Percentiles rank a stretch among this genome's conserved stretches.
Conservation (phyloP, 148 eudicot genomes). For the Nyssa sinensis region DNA sequence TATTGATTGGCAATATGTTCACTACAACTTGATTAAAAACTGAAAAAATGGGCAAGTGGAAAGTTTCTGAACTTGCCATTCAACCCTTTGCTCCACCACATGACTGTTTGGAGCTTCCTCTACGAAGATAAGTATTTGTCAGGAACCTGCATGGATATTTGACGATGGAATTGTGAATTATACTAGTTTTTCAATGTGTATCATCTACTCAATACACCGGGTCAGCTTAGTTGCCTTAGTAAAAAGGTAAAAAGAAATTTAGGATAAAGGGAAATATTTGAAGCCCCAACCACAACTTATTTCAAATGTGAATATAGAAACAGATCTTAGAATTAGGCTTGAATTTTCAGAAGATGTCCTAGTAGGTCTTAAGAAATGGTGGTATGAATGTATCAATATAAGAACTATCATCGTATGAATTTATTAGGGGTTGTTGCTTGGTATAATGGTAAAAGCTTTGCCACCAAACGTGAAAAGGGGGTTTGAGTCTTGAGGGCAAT, state of each 20-base stretch:
- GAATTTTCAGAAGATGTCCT: not conserved
- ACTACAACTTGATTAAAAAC: not conserved
- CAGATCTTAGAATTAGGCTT: not conserved
- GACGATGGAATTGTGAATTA: slow-evolving; percentile 1
- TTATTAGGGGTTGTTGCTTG: not conserved
- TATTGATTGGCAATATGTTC: not conserved
- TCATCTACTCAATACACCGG: not conserved
- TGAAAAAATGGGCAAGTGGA: slow-evolving; percentile 1
- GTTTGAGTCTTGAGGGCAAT: not conserved
- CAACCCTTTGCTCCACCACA: slow-evolving; percentile 97
- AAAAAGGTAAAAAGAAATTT: not conserved
- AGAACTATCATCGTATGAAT: not conserved
- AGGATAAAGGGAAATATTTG: not conserved
- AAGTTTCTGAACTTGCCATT: slow-evolving; percentile 68
- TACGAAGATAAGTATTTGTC: slow-evolving; percentile 87
- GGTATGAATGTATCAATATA: not conserved
- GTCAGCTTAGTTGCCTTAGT: not conserved
- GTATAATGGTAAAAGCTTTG: not conserved
- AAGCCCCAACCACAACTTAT: not conserved
- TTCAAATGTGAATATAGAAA: not conserved
- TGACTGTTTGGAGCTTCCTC: slow-evolving; percentile 95
- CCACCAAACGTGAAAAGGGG: not conserved
- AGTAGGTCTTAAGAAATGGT: not conserved
- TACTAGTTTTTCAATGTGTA: not conserved
- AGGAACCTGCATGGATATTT: slow-evolving; percentile 56